Evolutionary conservation across 2,329 filamentous ascomycete genomes (phyloP), one percentile per base, ranked within the genome.

Genomic region (Colletotrichum coccodes): DNA sequence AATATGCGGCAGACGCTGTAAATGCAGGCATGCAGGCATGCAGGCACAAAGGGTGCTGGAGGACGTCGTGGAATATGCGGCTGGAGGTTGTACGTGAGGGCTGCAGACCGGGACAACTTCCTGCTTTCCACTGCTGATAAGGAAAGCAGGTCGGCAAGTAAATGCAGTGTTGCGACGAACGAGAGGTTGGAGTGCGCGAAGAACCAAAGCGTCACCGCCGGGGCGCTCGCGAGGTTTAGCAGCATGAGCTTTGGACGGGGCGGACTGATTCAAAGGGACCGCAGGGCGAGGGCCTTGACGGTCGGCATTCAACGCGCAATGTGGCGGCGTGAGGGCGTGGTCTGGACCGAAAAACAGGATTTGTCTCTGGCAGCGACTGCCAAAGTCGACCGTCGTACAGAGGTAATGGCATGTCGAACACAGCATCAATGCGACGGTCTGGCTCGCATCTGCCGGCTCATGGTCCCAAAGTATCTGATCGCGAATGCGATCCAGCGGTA

Each of bases 401-500:
- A 32, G 14, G 65, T 38, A 26, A 42, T 59, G 47, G 50, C 49
- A 47, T 47, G 40, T 53, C n/a, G 34, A 47, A 36, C 30, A 18
- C 50, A 23, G 7, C 44, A 16, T 30, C 6, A 26, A 53, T 28
- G 18, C n/a, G 52, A 12, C 40, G 52, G 64, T 53, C 30, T 38
- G n/a, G 40, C 34, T 52, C 44, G 23, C 56, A 47, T 40, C 28
- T 46, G 30, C 58, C 34, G 53, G 62, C 16, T 54, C 46, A 21
- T n/a, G 21, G 26, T 47, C 44, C 44, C 21, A 14, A n/a, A 28
- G 53, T 26, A 26, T 32, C n/a, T 52, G 38, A 50, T 68, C 60
- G 65, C 60, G 52, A 68, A 58, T 40, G 60, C 60, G 65, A 68
- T 54, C 53, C 34, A 40, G 59, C 46, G 6, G 5, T 18, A 44